phyloP scores from a whole-genome alignment of 192 early-diverging fungal species.

The Coemansia sp. region DNA sequence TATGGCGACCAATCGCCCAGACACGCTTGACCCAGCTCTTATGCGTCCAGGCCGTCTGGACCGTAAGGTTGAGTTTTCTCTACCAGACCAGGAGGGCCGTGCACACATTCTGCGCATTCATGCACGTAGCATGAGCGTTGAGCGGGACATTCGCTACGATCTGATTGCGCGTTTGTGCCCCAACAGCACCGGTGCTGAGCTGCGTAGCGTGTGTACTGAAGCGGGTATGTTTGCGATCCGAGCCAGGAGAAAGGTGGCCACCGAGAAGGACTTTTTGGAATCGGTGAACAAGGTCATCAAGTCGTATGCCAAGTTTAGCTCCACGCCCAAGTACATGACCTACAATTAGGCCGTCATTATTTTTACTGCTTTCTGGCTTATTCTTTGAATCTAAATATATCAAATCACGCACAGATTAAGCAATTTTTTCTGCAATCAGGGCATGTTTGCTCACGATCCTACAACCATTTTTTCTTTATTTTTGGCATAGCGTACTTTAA shows the following conservation, averaged over 20 bases:
- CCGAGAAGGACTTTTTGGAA: slow-evolving; percentile 99
- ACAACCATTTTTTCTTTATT: slow-evolving; percentile 1
- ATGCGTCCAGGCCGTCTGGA: slow-evolving; percentile 97
- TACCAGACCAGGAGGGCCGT: slow-evolving; percentile 94
- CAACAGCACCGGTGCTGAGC: slow-evolving; percentile 97
- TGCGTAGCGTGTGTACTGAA: slow-evolving; percentile 98
- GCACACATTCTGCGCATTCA: slow-evolving; percentile 99
- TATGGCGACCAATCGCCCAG: slow-evolving; percentile 98
- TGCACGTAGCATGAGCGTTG: slow-evolving; percentile 97
- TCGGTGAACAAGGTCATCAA: slow-evolving; percentile 99
- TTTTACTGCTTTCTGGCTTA: background rate
- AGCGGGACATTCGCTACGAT: slow-evolving; percentile 98
- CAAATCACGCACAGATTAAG: background rate
- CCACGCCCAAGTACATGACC: slow-evolving; percentile 91
- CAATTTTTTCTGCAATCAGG: slow-evolving; percentile 7
- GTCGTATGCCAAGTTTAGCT: slow-evolving; percentile 97
- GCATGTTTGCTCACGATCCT: background rate
- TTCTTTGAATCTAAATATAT: background rate
- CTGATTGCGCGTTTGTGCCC: slow-evolving; percentile 97
- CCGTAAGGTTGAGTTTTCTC: slow-evolving; percentile 95
- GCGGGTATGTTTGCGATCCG: slow-evolving; percentile 99
- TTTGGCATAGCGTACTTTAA: background rate
- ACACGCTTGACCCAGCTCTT: slow-evolving; percentile 97
- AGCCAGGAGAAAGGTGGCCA: slow-evolving; percentile 95
- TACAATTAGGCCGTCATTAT: slow-evolving; percentile 57